Evolutionary conservation across 805 yeast genomes (phyloP).

Genomic region (Pichia pseudocactophila): DNA sequence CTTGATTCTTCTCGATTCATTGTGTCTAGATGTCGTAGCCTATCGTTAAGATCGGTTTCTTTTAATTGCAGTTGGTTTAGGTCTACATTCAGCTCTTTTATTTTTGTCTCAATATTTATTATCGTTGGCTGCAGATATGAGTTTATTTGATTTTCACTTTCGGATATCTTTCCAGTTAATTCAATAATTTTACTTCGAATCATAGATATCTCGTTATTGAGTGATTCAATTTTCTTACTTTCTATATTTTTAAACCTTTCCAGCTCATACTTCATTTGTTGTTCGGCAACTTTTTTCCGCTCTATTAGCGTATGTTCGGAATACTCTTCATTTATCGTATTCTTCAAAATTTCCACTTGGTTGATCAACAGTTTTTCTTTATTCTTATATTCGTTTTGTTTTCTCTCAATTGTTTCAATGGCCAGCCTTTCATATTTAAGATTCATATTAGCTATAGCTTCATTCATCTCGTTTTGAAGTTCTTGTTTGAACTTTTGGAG

Average conservation of each 20-base stretch:
- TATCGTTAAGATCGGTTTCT: not conserved
- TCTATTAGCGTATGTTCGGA: slow-evolving; percentile 3
- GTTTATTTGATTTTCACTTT: too few relatives aligned
- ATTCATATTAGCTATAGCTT: slow-evolving; percentile 20
- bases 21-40: slow-evolving; percentile 5
- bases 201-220: too few relatives aligned
- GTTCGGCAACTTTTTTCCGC: not conserved
- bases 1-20: slow-evolving; percentile 9
- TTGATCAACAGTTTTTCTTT: slow-evolving; percentile 18
- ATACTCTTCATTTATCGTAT: slow-evolving; percentile 1
- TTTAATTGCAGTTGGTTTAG: not conserved
- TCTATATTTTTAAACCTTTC: too few relatives aligned
- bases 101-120: too few relatives aligned
- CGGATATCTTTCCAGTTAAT: too few relatives aligned
- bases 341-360: slow-evolving; percentile 15
- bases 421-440: slow-evolving; percentile 20
- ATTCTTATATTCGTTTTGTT: slow-evolving; percentile 25
- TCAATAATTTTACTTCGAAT: too few relatives aligned
- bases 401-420: slow-evolving; percentile 30
- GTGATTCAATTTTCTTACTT: too few relatives aligned
- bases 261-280: not conserved
- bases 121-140: too few relatives aligned
- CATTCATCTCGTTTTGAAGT: slow-evolving; percentile 23
- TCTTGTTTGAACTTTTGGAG: slow-evolving; percentile 29
- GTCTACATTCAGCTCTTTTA: not conserved